Evolutionary conservation across 2,329 filamentous ascomycete species (phyloP).

Genomic region (Pestalotiopsis sp.): DNA sequence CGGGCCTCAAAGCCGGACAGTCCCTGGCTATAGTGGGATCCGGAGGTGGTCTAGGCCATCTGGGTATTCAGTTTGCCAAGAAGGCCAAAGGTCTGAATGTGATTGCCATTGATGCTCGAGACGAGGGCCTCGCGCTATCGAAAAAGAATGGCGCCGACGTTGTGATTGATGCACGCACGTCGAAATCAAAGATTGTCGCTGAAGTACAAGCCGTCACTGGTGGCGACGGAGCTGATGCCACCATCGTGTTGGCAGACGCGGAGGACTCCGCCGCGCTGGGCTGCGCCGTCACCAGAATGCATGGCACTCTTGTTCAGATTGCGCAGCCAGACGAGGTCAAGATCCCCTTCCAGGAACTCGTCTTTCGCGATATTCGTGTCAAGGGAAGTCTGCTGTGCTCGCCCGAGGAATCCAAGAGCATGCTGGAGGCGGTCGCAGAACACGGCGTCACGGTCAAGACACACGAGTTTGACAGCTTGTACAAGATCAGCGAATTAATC

Average conservation of each 20-base stretch:
- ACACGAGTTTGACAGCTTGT: constrained; percentile 53
- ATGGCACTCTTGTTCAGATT: constrained; percentile 60
- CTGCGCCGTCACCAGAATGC: constrained; percentile 60
- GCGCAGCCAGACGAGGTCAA: constrained; percentile 62
- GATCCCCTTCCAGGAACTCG: constrained; percentile 60
- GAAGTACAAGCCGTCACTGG: constrained; percentile 50
- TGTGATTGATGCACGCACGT: constrained; percentile 53
- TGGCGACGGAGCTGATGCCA: constrained; percentile 51
- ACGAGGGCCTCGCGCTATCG: constrained; percentile 53
- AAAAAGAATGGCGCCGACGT: constrained; percentile 50
- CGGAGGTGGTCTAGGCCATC: constrained; percentile 56
- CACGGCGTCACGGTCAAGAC: constrained; percentile 51
- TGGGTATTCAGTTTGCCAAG: constrained; percentile 53
- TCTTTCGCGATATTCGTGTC: constrained; percentile 29
- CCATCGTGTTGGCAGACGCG: constrained; percentile 58
- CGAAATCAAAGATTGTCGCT: constrained; percentile 48
- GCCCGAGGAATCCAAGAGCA: constrained; percentile 44
- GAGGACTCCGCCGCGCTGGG: constrained; percentile 49
- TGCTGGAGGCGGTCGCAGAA: constrained; percentile 49
- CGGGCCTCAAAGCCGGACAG: constrained; percentile 23
- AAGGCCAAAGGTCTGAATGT: constrained; percentile 49
- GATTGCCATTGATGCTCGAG: constrained; percentile 56
- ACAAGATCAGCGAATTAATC: constrained; percentile 52
- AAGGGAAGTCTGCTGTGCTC: constrained; percentile 42
- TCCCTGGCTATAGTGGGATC: constrained; percentile 49